Evolutionary conservation across 1,139 yeast species (phyloP), one percentile per base, ranked within the genome.

Genomic region (Saccharomyces hybrid): DNA sequence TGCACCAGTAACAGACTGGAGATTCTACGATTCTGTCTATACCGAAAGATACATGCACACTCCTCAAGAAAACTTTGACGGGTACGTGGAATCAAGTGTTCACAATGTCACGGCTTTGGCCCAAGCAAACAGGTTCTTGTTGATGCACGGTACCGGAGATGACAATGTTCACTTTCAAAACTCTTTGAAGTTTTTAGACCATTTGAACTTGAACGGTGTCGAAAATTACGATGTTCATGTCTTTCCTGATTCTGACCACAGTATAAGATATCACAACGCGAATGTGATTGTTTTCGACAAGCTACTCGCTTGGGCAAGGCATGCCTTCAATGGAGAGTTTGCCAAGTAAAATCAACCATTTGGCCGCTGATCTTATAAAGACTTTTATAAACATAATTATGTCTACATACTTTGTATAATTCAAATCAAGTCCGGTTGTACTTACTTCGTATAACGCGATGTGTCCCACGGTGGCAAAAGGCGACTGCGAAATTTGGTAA

Each of bases 1-100:
- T 46, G 95, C 95, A 0, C 95, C 95, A 2, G 95, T 86, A 3
- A 86, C 93, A 1, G 80, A 83, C 66, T 86, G 93, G 93, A 75
- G 75, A 61, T 73, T 84, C 25, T 86, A 86, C 65, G 93, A 86
- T 69, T 81, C 90, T 2, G 79, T 86, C 23, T 86, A 86, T 66
- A 86, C 95, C 0, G 95, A 86, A 69, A 73, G 95, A 59, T 86
- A 86, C 67, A 81, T 86, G 87, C 80, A 83, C 58, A 78, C 83
- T 0, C 93, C 91, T 3, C 77, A 80, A 62, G 78, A 77, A 49
- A 85, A 85, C 63, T 73, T 78, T 0, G 72, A 72, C 0, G 89
- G 88, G 0, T 84, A 85, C 65, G 66, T 66, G 11, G 68, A 71
- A 3, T 78, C 85, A 1, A 75, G 84, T 1, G 83, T 86, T 1